phyloP scores from a whole-genome alignment of 1,284 basidiomycete genomes.

The Sanghuangporus weigelae region DNA sequence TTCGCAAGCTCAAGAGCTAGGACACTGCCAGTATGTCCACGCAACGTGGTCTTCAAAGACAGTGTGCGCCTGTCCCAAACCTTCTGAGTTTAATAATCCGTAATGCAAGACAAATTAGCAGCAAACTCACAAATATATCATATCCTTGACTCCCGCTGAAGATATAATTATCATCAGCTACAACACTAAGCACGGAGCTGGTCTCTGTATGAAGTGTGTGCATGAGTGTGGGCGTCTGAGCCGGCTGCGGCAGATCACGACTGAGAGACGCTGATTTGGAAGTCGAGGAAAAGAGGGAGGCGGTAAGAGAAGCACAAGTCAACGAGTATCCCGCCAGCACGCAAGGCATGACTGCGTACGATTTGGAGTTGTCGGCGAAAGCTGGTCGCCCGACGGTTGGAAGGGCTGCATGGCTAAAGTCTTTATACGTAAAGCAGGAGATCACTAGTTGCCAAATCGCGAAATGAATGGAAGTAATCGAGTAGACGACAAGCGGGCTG shows the following conservation, averaged over 20 bases:
- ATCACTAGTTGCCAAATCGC: background rate
- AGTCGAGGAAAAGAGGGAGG: conserved; percentile 1
- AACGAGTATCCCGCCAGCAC: conserved; percentile 11
- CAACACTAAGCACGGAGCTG: conserved; percentile 72
- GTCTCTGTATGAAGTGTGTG: conserved; percentile 68
- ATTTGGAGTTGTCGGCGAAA: conserved; percentile 6
- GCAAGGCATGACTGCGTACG: conserved; percentile 18
- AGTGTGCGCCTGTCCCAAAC: conserved; percentile 79
- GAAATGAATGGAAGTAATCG: conserved; percentile 3
- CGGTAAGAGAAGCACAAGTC: background rate
- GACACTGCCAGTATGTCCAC: conserved; percentile 84
- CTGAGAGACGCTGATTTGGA: conserved; percentile 45
- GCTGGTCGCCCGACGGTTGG: background rate
- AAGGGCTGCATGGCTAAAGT: background rate
- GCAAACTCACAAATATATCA: conserved; percentile 59
- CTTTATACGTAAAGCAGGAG: conserved; percentile 12
- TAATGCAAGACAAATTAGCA: background rate
- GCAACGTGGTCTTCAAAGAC: conserved; percentile 64
- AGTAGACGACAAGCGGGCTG: background rate
- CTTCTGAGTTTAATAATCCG: conserved; percentile 33
- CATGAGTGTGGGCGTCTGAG: conserved; percentile 6
- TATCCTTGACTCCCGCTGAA: conserved; percentile 82
- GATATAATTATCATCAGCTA: conserved; percentile 67
- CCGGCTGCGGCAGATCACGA: conserved; percentile 7
- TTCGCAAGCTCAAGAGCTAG: conserved; percentile 76